phyloP scores from a whole-genome alignment of 306 rosid genomes.

The Prunus dulcis region DNA sequence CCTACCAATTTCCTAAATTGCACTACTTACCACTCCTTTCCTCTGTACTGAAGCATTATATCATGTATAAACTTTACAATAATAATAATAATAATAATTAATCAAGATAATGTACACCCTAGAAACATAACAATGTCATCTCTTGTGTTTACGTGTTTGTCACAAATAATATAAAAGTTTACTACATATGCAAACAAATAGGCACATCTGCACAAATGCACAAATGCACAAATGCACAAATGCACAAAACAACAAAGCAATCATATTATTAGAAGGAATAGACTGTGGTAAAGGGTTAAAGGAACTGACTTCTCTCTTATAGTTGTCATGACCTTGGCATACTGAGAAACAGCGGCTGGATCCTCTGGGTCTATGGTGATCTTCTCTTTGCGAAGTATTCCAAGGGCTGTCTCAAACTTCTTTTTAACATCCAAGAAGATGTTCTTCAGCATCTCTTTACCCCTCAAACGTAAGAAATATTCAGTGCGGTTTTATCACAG shows the following conservation, averaged over 20 bases:
- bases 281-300: slow-evolving; percentile 8
- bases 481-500: slow-evolving; percentile 17
- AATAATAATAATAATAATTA: not conserved
- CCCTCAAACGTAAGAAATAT: slow-evolving; percentile 27
- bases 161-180: not conserved
- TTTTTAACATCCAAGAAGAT: slow-evolving; percentile 74
- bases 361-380: slow-evolving; percentile 87
- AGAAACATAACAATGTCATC: not conserved
- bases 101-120: not conserved
- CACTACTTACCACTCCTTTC: not conserved
- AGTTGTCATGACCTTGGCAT: slow-evolving; percentile 81
- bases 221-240: slow-evolving; percentile 4
- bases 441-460: slow-evolving; percentile 78
- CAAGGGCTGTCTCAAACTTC: slow-evolving; percentile 75
- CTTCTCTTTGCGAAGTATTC: slow-evolving; percentile 76
- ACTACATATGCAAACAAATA: not conserved
- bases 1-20: not conserved
- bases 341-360: slow-evolving; percentile 82
- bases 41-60: not conserved
- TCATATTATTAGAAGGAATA: slow-evolving; percentile 3
- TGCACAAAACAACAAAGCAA: slow-evolving; percentile 1
- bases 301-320: slow-evolving; percentile 76
- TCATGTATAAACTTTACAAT: not conserved
- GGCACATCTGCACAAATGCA: not conserved
- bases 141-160: not conserved